Conservation (phyloP, 2,329 filamentous ascomycete species). For the Pseudocercospora eumusae region DNA sequence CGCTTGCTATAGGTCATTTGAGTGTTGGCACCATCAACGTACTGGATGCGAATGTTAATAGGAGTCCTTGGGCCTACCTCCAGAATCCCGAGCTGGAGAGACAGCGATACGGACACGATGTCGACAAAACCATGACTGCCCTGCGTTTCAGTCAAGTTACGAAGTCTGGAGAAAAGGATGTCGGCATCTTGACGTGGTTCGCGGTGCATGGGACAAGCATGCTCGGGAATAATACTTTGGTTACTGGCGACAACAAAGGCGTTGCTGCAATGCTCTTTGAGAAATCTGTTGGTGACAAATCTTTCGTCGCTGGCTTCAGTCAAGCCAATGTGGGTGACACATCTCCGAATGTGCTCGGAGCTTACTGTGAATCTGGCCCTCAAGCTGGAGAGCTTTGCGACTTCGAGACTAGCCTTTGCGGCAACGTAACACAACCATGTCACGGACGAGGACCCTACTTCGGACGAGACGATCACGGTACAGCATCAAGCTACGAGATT, state of each 20-base stretch:
- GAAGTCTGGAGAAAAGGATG: slow-evolving; percentile 70
- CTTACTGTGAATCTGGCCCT: slow-evolving; percentile 85
- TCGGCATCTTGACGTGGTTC: slow-evolving; percentile 87
- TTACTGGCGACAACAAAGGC: slow-evolving; percentile 95
- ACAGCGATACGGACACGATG: slow-evolving; percentile 63
- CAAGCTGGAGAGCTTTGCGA: slow-evolving; percentile 63
- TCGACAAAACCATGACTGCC: slow-evolving; percentile 78
- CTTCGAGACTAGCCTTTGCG: slow-evolving; percentile 82
- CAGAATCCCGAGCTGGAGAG: slow-evolving; percentile 80
- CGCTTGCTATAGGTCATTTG: slow-evolving; percentile 68
- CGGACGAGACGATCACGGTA: slow-evolving; percentile 62
- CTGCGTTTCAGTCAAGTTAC: slow-evolving; percentile 68
- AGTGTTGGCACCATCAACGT: slow-evolving; percentile 70
- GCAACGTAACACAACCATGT: slow-evolving; percentile 68
- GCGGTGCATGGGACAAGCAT: slow-evolving; percentile 89
- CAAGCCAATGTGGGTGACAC: slow-evolving; percentile 92
- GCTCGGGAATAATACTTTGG: slow-evolving; percentile 85
- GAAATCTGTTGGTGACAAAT: slow-evolving; percentile 57
- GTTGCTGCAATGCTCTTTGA: slow-evolving; percentile 86
- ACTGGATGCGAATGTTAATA: slow-evolving; percentile 78
- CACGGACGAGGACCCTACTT: slow-evolving; percentile 74
- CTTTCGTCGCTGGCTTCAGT: slow-evolving; percentile 87
- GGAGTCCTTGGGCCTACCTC: slow-evolving; percentile 84
- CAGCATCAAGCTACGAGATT: slow-evolving; percentile 74
- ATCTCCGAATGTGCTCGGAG: slow-evolving; percentile 81